A percentile compares a stretch with the other conserved stretches of the same genome.
Conservation (phyloP, 164 flowering plant genomes). For the Nymphaea thermarum region DNA sequence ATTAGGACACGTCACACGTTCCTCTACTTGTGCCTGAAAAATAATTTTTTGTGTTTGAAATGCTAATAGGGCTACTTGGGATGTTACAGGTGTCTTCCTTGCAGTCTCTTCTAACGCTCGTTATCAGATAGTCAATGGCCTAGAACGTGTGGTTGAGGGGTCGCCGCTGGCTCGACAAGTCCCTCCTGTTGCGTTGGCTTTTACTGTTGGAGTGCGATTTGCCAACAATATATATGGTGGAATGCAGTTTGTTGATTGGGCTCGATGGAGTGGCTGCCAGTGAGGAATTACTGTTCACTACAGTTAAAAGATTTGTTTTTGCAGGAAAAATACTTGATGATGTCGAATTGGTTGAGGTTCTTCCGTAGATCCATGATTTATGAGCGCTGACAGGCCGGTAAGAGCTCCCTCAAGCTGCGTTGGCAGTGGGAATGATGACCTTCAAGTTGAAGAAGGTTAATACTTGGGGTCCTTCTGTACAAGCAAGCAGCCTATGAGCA, state of each 20-base stretch:
- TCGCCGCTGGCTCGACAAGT: constrained; percentile 64
- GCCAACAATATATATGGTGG: constrained; percentile 91
- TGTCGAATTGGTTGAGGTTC: no score
- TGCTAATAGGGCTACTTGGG: not conserved
- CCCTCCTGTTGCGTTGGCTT: constrained; percentile 84
- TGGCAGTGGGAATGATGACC: no score
- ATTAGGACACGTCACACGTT: not conserved
- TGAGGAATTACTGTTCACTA: constrained; percentile 10
- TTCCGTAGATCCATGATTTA: no score
- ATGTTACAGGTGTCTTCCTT: constrained; percentile 69
- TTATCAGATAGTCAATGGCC: constrained; percentile 75
- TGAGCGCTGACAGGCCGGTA: no score
- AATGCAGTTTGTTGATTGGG: constrained; percentile 98
- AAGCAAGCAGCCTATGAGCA: no score
- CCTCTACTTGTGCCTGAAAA: not conserved
- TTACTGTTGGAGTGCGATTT: constrained; percentile 86
- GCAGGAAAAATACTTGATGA: no score
- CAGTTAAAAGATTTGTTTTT: no score
- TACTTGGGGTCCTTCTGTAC: no score
- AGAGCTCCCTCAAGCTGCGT: no score
- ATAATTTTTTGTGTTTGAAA: not conserved
- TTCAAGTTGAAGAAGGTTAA: no score
- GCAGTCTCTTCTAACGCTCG: constrained; percentile 91
- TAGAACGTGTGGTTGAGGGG: constrained; percentile 76
- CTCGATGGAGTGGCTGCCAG: constrained; percentile 86